phyloP scores from a whole-genome alignment of 108 stramenopile genomes.

The Cylindrotheca fusiformis region DNA sequence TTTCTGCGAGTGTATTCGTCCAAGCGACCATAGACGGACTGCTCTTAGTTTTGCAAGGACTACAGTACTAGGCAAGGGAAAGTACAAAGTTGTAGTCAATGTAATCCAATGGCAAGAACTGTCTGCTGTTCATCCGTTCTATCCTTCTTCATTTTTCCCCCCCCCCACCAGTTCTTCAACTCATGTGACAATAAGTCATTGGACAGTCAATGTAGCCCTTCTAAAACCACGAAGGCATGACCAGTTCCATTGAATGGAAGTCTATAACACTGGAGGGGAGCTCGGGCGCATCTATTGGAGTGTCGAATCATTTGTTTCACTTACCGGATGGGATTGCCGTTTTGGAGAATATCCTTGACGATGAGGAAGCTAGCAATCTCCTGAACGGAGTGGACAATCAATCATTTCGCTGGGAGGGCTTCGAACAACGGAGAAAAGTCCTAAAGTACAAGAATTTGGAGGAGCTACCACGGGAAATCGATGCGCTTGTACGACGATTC shows the following conservation, averaged over 20 bases:
- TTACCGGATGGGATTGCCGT: neutral
- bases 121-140: no score
- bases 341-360: neutral
- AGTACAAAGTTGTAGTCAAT: no score
- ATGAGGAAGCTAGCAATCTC: constrained; percentile 16
- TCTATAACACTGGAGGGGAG: neutral
- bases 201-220: no score
- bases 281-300: neutral
- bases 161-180: no score
- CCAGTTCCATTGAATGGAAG: neutral
- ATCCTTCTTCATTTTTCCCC: no score
- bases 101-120: no score
- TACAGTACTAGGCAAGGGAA: no score
- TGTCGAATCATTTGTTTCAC: neutral
- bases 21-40: no score
- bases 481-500: constrained; percentile 13
- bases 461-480: constrained; percentile 9
- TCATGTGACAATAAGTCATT: no score
- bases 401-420: constrained; percentile 51
- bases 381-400: constrained; percentile 8
- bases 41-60: no score
- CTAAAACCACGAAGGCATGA: no score
- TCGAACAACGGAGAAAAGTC: constrained; percentile 62
- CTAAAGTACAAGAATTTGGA: constrained; percentile 32
- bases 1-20: no score